A percentile compares a stretch with the other conserved stretches of the same genome.
phyloP scores from a whole-genome alignment of 2,329 filamentous ascomycete species.

The Aspergillus cejpii region DNA sequence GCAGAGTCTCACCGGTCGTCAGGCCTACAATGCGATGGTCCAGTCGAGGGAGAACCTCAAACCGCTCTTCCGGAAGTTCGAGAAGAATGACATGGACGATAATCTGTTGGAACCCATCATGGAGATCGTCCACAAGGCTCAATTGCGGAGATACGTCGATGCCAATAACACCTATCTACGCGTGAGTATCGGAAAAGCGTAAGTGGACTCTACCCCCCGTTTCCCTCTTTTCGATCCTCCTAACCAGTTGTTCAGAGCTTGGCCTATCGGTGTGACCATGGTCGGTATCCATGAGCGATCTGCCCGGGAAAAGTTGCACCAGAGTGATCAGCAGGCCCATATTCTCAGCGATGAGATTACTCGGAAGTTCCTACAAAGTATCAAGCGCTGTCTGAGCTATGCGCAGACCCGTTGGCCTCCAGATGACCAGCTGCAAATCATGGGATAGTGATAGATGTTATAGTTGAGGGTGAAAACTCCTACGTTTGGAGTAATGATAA shows the following conservation, averaged over 20 bases:
- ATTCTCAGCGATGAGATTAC: slow-evolving; percentile 97
- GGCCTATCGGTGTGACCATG: slow-evolving; percentile 99
- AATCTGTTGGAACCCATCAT: slow-evolving; percentile 73
- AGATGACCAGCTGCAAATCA: slow-evolving; percentile 83
- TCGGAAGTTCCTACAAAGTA: slow-evolving; percentile 92
- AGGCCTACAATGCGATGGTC: slow-evolving; percentile 76
- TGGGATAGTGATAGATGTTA: slow-evolving; percentile 61
- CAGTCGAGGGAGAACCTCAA: slow-evolving; percentile 82
- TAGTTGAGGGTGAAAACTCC: not conserved
- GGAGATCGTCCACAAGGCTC: slow-evolving; percentile 85
- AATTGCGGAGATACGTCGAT: slow-evolving; percentile 86
- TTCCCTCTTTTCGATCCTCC: slow-evolving; percentile 2
- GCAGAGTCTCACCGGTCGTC: slow-evolving; percentile 70
- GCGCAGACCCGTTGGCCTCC: slow-evolving; percentile 95
- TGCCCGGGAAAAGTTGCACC: slow-evolving; percentile 88
- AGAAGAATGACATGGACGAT: slow-evolving; percentile 71
- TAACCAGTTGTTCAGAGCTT: slow-evolving; percentile 52
- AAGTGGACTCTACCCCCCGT: slow-evolving; percentile 22
- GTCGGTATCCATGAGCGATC: slow-evolving; percentile 98
- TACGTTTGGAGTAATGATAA: slow-evolving; percentile 42
- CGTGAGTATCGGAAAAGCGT: slow-evolving; percentile 86
- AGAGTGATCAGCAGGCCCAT: slow-evolving; percentile 70
- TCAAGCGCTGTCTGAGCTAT: slow-evolving; percentile 94
- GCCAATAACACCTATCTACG: slow-evolving; percentile 92
- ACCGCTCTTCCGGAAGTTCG: slow-evolving; percentile 83